Base-by-base conservation (phyloP, 805 yeast genomes). In the Sugiyamaella smithiae region DNA sequence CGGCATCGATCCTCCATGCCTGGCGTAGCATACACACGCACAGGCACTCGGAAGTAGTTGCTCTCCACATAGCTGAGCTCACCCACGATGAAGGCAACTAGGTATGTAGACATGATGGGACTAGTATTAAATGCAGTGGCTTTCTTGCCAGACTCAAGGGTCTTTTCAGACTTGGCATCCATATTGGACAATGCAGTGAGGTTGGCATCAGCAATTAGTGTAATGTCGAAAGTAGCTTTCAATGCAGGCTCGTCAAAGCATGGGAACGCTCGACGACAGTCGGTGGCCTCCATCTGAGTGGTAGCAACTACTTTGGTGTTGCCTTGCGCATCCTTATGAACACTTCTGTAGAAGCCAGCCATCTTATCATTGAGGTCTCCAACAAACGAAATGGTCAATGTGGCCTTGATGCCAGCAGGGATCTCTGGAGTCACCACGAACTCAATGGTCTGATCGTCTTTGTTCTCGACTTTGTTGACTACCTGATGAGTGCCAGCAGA, bases 181-280 rank as follows among this genome's bases (percentile, higher is more conserved):
- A 82, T 81, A 65, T 84, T 84, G 40, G 88, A 81, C 60, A 84
- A 72, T 54, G 81, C 82, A 43, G 84, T 81, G 58, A 74, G 68
- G 40, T 71, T 60, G 53, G 65, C 61, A 53, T 76, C 76, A 32
- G 85, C 77, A 44, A 79, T 69, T 51, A 84, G 72, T 23, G 78
- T 66, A 47, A 84, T 74, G 51, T 76, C 78, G 56, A 81, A 84
- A 45, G 78, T 75, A 41, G 88, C 86, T 67, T 84, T 84, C 47
- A 80, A 71, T 41, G 80, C 74, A 6, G 89, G 88, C 66, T 84
- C 87, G 64, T 84, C 89, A 57, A 80, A 80, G 60, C 81, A 82
- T 16, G 89, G 89, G 75, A 84, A 84, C 4, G 89, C 88, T 50
- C 84, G 74, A 58, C 89, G 80, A 61, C 87, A 82, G 67, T 83